phyloP scores from a whole-genome alignment of 257 asterid species.

The Datura wrightii region DNA sequence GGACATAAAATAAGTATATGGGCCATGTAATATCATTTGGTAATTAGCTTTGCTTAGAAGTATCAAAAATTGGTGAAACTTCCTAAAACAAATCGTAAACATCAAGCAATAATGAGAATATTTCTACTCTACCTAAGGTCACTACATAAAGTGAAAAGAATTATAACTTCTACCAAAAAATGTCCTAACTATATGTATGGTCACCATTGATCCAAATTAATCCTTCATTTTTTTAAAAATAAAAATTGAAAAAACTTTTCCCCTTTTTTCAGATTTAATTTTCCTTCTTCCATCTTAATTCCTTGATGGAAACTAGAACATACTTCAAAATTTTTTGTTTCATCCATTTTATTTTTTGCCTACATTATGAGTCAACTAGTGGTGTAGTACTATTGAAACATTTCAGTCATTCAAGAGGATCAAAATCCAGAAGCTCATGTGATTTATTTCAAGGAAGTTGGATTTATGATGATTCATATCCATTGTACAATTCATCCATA shows the following conservation, averaged over 20 bases:
- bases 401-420: not conserved
- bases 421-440: constrained; percentile 41
- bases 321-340: not conserved
- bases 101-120: constrained; percentile 19
- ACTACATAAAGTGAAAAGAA: not conserved
- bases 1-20: too few species aligned
- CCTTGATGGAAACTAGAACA: constrained; percentile 25
- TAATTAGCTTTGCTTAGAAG: constrained; percentile 44
- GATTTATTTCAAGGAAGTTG: constrained; percentile 69
- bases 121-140: not conserved
- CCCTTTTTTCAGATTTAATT: not conserved
- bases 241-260: not conserved
- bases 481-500: constrained; percentile 56
- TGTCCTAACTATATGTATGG: not conserved
- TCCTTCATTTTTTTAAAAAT: not conserved
- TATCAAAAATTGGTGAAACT: constrained; percentile 32
- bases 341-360: not conserved
- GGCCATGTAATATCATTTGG: too few species aligned
- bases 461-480: constrained; percentile 53
- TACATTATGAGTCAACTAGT: not conserved
- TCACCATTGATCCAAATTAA: not conserved
- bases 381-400: constrained; percentile 33
- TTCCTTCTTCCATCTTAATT: not conserved
- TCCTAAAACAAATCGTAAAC: not conserved
- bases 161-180: not conserved